Percentiles rank a stretch among this genome's conserved stretches.
Evolutionary conservation across 306 rosid genomes (phyloP).

Genomic region (Cucumis melo): DNA sequence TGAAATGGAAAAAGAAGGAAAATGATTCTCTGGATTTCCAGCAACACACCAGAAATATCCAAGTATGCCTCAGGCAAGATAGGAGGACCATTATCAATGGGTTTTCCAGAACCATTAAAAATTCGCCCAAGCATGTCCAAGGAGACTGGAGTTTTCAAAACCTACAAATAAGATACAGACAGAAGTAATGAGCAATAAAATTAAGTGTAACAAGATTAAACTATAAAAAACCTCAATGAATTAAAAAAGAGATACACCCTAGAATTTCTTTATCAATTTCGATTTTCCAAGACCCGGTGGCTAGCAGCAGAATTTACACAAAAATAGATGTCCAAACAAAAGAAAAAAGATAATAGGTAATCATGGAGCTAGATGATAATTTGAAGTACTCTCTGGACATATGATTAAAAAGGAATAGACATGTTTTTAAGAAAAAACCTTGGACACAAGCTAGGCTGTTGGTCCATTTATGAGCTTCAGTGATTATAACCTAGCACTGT

Average conservation of each 20-base stretch:
- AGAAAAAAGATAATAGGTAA: neutral
- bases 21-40: neutral
- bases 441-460: neutral
- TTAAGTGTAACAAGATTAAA: conserved; percentile 4
- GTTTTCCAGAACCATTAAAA: conserved; percentile 98
- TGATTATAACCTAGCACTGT: neutral
- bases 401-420: neutral
- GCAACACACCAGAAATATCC: conserved; percentile 78
- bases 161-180: conserved; percentile 25
- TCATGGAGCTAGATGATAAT: neutral
- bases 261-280: neutral
- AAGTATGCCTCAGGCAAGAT: conserved; percentile 97
- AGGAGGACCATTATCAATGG: conserved; percentile 97
- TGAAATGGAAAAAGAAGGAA: neutral
- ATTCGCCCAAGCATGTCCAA: conserved; percentile 97
- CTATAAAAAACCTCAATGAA: neutral
- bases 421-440: neutral
- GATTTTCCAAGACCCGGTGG: neutral
- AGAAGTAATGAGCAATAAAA: conserved; percentile 6
- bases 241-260: neutral
- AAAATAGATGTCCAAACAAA: neutral
- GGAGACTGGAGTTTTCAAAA: conserved; percentile 96
- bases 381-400: neutral
- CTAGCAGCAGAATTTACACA: neutral
- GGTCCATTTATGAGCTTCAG: neutral